Conservation (phyloP, 768 basidiomycete genomes). For the Macrolepiota fuliginosa region DNA sequence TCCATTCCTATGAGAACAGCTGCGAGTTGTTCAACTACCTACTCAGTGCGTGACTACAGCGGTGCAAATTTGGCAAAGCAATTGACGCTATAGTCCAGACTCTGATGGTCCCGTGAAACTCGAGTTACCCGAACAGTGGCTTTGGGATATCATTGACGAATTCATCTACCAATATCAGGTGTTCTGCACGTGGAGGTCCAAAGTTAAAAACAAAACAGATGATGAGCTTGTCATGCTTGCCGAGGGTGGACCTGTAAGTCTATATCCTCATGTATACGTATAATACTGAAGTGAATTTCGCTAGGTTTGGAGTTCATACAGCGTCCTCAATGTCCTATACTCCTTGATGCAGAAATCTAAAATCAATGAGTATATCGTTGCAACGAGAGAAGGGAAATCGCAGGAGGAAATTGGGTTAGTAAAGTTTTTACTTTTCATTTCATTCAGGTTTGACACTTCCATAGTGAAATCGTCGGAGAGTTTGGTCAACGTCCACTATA, state of each 20-base stretch:
- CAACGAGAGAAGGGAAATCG: constrained; percentile 76
- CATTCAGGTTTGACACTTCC: constrained; percentile 5
- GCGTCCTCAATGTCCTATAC: constrained; percentile 96
- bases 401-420: constrained; percentile 83
- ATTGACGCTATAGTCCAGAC: constrained; percentile 42
- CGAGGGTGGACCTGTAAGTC: constrained; percentile 63
- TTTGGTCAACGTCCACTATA: constrained; percentile 90
- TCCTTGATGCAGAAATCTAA: constrained; percentile 97
- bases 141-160: constrained; percentile 97
- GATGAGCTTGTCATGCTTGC: constrained; percentile 85
- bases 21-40: constrained; percentile 98
- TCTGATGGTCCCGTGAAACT: constrained; percentile 93
- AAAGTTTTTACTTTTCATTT: neutral
- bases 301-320: constrained; percentile 97
- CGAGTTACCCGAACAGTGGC: constrained; percentile 94
- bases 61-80: neutral
- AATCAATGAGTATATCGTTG: constrained; percentile 89
- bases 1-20: constrained; percentile 97
- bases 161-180: constrained; percentile 99
- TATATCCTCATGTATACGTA: neutral
- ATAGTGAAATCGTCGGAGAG: constrained; percentile 83
- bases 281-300: neutral
- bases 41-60: constrained; percentile 59
- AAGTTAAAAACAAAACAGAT: constrained; percentile 80
- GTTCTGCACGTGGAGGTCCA: constrained; percentile 90